Evolutionary conservation across 176 grass and related monocot species (phyloP), one percentile per base, ranked within the genome.

Genomic region (Phoenix dactylifera): DNA sequence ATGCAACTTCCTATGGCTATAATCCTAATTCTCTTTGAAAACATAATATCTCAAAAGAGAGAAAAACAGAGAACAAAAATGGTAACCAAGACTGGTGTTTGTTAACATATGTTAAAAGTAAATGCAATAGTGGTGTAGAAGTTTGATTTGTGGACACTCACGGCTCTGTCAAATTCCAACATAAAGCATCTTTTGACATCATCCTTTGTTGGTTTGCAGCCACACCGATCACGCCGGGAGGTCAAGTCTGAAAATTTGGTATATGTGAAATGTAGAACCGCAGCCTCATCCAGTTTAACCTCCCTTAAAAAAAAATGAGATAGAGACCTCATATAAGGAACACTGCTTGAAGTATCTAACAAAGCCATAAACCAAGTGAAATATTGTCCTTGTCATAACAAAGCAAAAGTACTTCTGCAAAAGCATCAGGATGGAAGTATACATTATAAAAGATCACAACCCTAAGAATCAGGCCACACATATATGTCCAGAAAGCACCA

Each of bases 161-260:
- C 92, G 18, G 57, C 65, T 97, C 92, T 82, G 59, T 97, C 92
- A 82, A 97, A 97, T 63, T 97, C 92, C 70, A 97, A 71, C 87
- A 97, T 97, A 75, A 97, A 97, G 66, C 92, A 97, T 87, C 92
- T 85, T 69, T 97, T 89, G 50, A 97, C 84, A 82, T 97, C 92
- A 24, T 88, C 81, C 67, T 88, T 97, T 12, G 92, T 97, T 54
- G 92, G 92, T 26, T 97, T 97, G 71, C 92, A 97, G 51, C 83
- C 83, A 72, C 92, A 97, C 4, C 92, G 92, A 83, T 97, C 92
- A 67, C 92, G 92, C 58, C 92, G 68, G 56, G 87, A 97, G 54
- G 92, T 97, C 68, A 97, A 73, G 77, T 97, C 87, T 16, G 92
- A 97, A 84, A 91, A 97, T 60, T 90, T 97, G 24, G 87, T 85